Conservation (phyloP, 2,329 filamentous ascomycete genomes). For the Fusarium anguioides region DNA sequence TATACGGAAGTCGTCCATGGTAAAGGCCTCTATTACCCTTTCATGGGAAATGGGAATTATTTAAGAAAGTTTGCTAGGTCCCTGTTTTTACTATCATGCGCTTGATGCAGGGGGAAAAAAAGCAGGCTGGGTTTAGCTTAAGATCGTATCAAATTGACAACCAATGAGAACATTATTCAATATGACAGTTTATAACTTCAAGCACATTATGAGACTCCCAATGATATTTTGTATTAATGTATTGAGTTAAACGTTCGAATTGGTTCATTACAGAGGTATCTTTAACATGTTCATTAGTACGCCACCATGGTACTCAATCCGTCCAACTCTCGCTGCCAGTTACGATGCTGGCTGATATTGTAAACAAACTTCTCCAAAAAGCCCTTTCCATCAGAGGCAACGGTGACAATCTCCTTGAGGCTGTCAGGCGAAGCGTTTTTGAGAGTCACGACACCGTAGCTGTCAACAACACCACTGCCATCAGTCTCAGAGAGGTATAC, state of each 20-base stretch:
- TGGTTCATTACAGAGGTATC: constrained; percentile 19
- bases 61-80: too few relatives aligned
- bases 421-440: constrained; percentile 63
- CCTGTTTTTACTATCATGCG: not conserved
- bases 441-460: constrained; percentile 82
- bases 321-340: constrained; percentile 78
- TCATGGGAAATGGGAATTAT: too few relatives aligned
- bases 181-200: too few relatives aligned
- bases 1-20: too few relatives aligned
- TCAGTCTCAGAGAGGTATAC: constrained; percentile 54
- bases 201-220: too few relatives aligned
- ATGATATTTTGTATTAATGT: not conserved
- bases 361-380: constrained; percentile 79
- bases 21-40: too few relatives aligned
- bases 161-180: too few relatives aligned
- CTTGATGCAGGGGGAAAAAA: not conserved
- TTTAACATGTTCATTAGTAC: constrained; percentile 62
- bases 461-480: constrained; percentile 65
- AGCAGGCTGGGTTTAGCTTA: too few relatives aligned
- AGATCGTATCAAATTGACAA: too few relatives aligned
- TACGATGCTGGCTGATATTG: constrained; percentile 76
- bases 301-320: constrained; percentile 75
- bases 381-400: constrained; percentile 73
- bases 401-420: constrained; percentile 69
- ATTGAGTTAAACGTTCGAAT: not conserved